Evolutionary conservation across 495 filamentous ascomycete genomes (phyloP).

Genomic region (Lophiotrema nucula): DNA sequence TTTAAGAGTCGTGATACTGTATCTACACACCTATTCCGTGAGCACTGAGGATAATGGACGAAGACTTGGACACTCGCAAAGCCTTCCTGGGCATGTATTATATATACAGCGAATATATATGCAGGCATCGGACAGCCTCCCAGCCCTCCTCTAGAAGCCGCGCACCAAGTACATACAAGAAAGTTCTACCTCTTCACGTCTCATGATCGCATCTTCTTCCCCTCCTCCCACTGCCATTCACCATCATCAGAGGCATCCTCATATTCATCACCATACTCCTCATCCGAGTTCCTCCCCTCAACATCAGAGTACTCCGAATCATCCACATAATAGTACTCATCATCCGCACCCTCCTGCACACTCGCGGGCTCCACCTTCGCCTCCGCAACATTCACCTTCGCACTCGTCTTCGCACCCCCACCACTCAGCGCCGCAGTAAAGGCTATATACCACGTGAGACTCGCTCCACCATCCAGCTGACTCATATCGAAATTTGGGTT

Average conservation of each 20-base stretch:
- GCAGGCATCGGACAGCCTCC: no score
- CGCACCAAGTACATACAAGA: no score
- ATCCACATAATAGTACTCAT: neutral
- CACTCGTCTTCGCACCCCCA: neutral
- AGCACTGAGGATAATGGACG: no score
- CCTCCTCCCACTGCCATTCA: no score
- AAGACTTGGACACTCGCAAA: no score
- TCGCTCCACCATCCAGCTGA: conserved; percentile 79
- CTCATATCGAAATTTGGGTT: conserved; percentile 60
- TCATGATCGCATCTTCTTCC: no score
- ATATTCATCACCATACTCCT: neutral
- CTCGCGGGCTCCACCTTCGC: neutral
- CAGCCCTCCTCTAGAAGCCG: no score
- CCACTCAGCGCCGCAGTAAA: conserved; percentile 60
- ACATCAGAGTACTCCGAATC: neutral
- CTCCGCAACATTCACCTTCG: neutral
- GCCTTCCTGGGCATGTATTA: no score
- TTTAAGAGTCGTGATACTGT: no score
- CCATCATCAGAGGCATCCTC: neutral
- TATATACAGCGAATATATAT: no score
- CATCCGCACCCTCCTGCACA: neutral
- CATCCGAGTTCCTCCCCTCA: neutral
- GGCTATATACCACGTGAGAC: conserved; percentile 85
- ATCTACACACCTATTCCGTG: no score
- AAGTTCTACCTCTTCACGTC: no score